Percentiles rank a stretch among this genome's conserved stretches.
Evolutionary conservation across 2,329 filamentous ascomycete genomes (phyloP).

Genomic region (Aspergillus sp.): DNA sequence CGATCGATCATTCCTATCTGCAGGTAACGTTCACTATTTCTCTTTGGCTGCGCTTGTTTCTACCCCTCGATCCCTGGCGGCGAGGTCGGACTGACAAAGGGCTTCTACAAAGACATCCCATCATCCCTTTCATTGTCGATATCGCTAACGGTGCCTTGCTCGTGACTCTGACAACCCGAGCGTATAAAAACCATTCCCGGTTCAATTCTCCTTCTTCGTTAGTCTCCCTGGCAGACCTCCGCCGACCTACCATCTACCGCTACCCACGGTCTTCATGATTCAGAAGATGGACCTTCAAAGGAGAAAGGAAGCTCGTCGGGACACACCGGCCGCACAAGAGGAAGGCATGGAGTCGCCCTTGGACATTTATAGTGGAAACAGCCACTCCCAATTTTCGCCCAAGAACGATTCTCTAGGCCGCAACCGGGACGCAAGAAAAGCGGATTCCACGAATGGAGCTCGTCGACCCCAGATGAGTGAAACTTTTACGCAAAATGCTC

Average conservation of each 20-base stretch:
- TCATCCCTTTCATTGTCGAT: slow-evolving; percentile 13
- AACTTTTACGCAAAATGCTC: slow-evolving; percentile 15
- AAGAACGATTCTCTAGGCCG: slow-evolving; percentile 39
- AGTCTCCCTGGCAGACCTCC: not conserved
- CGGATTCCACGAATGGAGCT: slow-evolving; percentile 21
- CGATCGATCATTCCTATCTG: slow-evolving; percentile 19
- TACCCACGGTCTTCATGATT: not conserved
- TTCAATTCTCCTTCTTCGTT: slow-evolving; percentile 1
- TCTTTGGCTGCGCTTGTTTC: slow-evolving; percentile 9
- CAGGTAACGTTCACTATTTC: slow-evolving; percentile 19
- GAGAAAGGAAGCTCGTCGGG: slow-evolving; percentile 39
- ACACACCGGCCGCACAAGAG: slow-evolving; percentile 34
- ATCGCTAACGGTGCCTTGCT: slow-evolving; percentile 21
- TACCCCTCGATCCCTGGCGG: slow-evolving; percentile 20
- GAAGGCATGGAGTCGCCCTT: slow-evolving; percentile 37
- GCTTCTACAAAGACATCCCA: slow-evolving; percentile 18
- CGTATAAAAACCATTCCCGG: slow-evolving; percentile 8
- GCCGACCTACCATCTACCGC: not conserved
- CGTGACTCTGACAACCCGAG: slow-evolving; percentile 19
- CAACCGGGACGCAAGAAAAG: slow-evolving; percentile 22
- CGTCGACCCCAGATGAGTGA: slow-evolving; percentile 15
- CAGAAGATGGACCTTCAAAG: slow-evolving; percentile 41
- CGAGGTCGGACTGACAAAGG: slow-evolving; percentile 18
- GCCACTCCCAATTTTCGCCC: slow-evolving; percentile 35
- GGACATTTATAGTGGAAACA: slow-evolving; percentile 33